Conservation (phyloP, 371 early-diverging fungal genomes). For the Rhizopus arrhizus region DNA sequence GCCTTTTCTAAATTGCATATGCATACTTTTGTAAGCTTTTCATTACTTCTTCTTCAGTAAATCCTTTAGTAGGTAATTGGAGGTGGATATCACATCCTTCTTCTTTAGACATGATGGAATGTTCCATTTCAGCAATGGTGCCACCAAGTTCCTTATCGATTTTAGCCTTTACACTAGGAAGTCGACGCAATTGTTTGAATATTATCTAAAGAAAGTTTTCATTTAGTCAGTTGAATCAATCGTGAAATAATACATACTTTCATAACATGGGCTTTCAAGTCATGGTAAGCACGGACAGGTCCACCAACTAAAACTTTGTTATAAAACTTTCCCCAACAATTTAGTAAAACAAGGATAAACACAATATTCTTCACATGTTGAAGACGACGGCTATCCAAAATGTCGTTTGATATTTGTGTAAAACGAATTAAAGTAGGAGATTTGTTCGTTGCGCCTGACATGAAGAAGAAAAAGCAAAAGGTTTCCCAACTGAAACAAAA, state of each 20-base stretch:
- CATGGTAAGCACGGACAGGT: slow-evolving; percentile 52
- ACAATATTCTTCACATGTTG: slow-evolving; percentile 57
- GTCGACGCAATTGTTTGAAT: slow-evolving; percentile 60
- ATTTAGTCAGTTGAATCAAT: background rate
- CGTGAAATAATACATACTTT: slow-evolving; percentile 34
- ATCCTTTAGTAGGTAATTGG: slow-evolving; percentile 66
- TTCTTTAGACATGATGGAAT: slow-evolving; percentile 66
- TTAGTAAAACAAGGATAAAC: slow-evolving; percentile 59
- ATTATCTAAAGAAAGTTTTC: slow-evolving; percentile 35
- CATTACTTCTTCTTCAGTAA: slow-evolving; percentile 62
- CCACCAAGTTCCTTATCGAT: slow-evolving; percentile 67
- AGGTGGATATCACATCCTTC: slow-evolving; percentile 66
- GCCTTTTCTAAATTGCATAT: background rate
- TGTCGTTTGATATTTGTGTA: slow-evolving; percentile 8
- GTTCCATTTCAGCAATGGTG: slow-evolving; percentile 74
- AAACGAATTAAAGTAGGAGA: slow-evolving; percentile 15
- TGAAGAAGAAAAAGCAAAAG: slow-evolving; percentile 12
- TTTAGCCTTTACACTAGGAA: slow-evolving; percentile 60
- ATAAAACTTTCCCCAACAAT: slow-evolving; percentile 56
- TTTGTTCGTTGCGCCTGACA: slow-evolving; percentile 4
- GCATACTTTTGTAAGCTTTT: slow-evolving; percentile 61
- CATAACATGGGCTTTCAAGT: slow-evolving; percentile 48
- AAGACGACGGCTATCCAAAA: slow-evolving; percentile 22
- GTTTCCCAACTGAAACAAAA: background rate
- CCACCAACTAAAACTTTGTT: slow-evolving; percentile 60